Percentiles rank a stretch among this genome's conserved stretches.
Conservation (phyloP, 176 grass and related monocot species). For the Miscanthus lutarioriparius region DNA sequence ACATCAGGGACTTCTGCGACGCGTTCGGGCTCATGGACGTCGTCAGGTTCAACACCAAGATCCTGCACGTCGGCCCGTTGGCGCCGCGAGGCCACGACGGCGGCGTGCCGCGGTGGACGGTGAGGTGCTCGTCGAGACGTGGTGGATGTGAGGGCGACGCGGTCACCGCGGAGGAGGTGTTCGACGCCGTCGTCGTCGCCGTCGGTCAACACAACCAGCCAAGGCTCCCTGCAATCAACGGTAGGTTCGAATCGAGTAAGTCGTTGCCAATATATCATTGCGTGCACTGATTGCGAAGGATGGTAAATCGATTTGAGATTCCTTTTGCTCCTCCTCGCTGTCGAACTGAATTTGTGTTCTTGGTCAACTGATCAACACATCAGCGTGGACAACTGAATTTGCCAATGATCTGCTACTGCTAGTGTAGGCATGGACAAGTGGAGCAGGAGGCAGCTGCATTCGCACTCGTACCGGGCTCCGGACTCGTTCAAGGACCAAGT, state of each 20-base stretch:
- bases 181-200: conserved; percentile 50
- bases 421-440: conserved; percentile 25
- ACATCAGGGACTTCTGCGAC: conserved; percentile 40
- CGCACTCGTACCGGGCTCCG: conserved; percentile 47
- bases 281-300: no score
- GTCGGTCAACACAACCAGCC: conserved; percentile 26
- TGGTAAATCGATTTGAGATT: no score
- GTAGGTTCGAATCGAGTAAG: no score
- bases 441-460: conserved; percentile 41
- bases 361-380: no score
- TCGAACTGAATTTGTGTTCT: background rate
- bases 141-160: background rate
- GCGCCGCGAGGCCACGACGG: background rate
- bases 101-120: background rate
- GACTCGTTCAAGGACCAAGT: conserved; percentile 31
- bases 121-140: background rate
- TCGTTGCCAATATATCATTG: no score
- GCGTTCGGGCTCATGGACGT: conserved; percentile 31
- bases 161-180: conserved; percentile 7
- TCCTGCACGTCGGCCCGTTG: conserved; percentile 5
- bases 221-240: conserved; percentile 18
- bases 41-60: background rate
- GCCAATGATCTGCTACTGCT: no score
- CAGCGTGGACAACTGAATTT: no score
- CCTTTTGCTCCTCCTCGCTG: no score